Conservation (phyloP, 345 rosid species). For the Anastatica hierochuntica region DNA sequence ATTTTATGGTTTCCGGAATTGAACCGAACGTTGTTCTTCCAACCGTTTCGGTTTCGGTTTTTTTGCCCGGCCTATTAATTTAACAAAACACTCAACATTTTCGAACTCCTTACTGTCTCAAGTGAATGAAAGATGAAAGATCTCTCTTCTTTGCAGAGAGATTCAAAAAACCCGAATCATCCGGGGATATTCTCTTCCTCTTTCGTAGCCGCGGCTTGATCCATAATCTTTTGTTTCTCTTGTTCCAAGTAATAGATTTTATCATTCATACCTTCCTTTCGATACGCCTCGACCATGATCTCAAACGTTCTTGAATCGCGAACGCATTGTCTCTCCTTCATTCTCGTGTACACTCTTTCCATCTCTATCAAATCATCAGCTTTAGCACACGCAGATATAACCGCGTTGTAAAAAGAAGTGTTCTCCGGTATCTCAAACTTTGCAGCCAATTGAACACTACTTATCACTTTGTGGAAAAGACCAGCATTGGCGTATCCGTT, state of each 20-base stretch:
- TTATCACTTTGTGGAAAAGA: slow-evolving; percentile 68
- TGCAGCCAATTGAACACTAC: slow-evolving; percentile 57
- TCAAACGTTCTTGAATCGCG: slow-evolving; percentile 52
- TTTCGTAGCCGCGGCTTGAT: neutral
- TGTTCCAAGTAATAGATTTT: slow-evolving; percentile 65
- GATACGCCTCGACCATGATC: slow-evolving; percentile 64
- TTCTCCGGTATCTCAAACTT: slow-evolving; percentile 73
- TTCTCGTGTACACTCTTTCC: slow-evolving; percentile 71
- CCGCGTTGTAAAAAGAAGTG: slow-evolving; percentile 53
- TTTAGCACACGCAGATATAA: slow-evolving; percentile 65
- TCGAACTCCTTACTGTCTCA: too few species aligned
- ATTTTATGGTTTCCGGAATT: too few species aligned
- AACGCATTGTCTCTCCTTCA: slow-evolving; percentile 62
- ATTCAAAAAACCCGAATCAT: slow-evolving; percentile 14
- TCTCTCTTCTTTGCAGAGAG: too few species aligned
- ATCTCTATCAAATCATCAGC: slow-evolving; percentile 84
- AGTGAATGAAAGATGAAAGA: too few species aligned
- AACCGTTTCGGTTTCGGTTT: too few species aligned
- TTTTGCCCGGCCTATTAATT: too few species aligned
- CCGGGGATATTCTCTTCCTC: slow-evolving; percentile 17
- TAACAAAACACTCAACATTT: too few species aligned
- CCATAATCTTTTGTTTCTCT: slow-evolving; percentile 34
- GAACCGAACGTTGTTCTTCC: too few species aligned
- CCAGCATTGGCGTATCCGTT: slow-evolving; percentile 77
- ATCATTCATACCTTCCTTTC: slow-evolving; percentile 73